Conservation (phyloP, 805 yeast species). For the Pichia nakasei region DNA sequence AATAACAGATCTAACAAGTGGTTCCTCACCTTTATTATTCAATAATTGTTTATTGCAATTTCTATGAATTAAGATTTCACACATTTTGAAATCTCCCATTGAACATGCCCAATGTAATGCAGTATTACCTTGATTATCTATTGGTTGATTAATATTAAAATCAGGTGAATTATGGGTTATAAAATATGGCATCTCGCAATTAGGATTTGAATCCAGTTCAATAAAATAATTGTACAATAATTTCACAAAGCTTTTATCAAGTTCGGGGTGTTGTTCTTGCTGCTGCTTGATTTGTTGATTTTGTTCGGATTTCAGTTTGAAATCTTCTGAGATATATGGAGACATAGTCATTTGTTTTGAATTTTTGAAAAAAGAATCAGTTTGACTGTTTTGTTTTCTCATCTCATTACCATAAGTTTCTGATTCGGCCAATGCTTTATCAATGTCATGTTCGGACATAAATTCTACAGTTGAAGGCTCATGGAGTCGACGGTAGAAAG, state of each 20-base stretch:
- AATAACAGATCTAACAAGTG: slow-evolving; percentile 73
- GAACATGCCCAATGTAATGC: slow-evolving; percentile 98
- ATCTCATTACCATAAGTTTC: slow-evolving; percentile 11
- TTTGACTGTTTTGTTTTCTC: not conserved
- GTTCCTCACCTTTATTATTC: slow-evolving; percentile 74
- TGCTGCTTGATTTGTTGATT: not conserved
- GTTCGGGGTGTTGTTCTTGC: not conserved
- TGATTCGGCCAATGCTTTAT: slow-evolving; percentile 28
- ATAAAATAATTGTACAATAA: slow-evolving; percentile 8
- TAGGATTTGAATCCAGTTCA: slow-evolving; percentile 23
- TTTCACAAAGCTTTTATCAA: slow-evolving; percentile 9
- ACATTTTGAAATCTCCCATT: slow-evolving; percentile 75
- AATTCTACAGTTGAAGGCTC: slow-evolving; percentile 45
- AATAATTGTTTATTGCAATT: slow-evolving; percentile 61
- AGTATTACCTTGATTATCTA: slow-evolving; percentile 92
- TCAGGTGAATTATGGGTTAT: slow-evolving; percentile 51
- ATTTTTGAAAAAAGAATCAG: not conserved
- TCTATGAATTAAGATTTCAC: slow-evolving; percentile 62
- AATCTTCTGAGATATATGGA: not conserved
- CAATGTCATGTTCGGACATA: slow-evolving; percentile 44
- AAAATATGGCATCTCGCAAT: slow-evolving; percentile 42
- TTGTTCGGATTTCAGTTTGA: not conserved
- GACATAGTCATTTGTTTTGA: not conserved
- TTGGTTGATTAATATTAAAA: slow-evolving; percentile 65
- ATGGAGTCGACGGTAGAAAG: slow-evolving; percentile 5